Conservation (phyloP, 257 asterid genomes). For the Fraxinus pennsylvanica region DNA sequence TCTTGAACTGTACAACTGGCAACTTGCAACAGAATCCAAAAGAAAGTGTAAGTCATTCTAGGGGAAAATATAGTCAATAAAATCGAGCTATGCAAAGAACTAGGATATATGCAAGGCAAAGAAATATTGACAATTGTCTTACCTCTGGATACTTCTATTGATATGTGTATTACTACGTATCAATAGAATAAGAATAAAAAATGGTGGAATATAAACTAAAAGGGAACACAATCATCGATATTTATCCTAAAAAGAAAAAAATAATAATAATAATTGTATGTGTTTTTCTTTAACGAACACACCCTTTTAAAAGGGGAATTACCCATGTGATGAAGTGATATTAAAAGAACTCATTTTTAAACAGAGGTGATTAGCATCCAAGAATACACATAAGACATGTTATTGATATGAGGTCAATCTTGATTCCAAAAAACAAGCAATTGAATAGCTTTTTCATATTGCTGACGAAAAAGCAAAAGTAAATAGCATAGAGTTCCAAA, state of each 20-base stretch:
- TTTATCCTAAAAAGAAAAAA: not conserved
- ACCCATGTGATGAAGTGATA: not conserved
- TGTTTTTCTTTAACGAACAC: not conserved
- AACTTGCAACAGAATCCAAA: conserved; percentile 28
- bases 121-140: not conserved
- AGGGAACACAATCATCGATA: not conserved
- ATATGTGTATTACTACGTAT: conserved; percentile 11
- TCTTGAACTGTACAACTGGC: conserved; percentile 88
- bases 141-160: conserved; percentile 2
- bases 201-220: conserved; percentile 7
- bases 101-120: not conserved
- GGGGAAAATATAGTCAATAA: conserved; percentile 7
- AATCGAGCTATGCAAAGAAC: not conserved
- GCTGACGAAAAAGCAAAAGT: no score
- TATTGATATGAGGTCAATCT: not conserved
- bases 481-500: no score
- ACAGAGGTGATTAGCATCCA: not conserved
- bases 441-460: no score
- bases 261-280: not conserved
- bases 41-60: not conserved
- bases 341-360: not conserved
- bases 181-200: conserved; percentile 1
- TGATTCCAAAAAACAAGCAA: not conserved
- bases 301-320: not conserved
- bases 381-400: not conserved